These are phyloP conservation scores for Blastobotrys robertii DNA, from an alignment of 805 yeast species.

Conservation along the genomic window DNA sequence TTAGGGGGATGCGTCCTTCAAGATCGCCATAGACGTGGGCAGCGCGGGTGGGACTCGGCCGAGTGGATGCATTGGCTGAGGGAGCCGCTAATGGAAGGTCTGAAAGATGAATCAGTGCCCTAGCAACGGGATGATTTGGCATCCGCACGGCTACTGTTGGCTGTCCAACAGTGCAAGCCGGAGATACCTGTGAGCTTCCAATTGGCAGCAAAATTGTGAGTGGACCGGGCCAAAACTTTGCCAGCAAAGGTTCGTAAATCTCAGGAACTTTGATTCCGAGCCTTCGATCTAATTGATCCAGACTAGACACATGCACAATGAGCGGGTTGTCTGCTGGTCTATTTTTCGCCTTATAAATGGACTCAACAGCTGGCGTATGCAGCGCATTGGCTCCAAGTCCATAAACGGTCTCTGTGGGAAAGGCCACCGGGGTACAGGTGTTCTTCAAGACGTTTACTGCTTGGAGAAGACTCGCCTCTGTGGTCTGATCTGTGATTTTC, in stretches of 20 bases:
- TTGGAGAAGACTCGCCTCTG: constrained; percentile 38
- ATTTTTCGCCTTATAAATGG: constrained; percentile 81
- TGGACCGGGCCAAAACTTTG: constrained; percentile 93
- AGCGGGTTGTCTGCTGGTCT: constrained; percentile 94
- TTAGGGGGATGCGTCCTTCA: constrained; percentile 67
- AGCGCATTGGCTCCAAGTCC: constrained; percentile 89
- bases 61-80: constrained; percentile 91
- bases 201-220: constrained; percentile 72
- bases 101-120: constrained; percentile 77
- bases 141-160: constrained; percentile 86
- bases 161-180: constrained; percentile 76
- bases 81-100: constrained; percentile 96
- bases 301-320: constrained; percentile 78
- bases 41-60: constrained; percentile 90
- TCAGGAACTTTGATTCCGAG: constrained; percentile 48
- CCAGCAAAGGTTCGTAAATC: constrained; percentile 53
- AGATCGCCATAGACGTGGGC: constrained; percentile 76
- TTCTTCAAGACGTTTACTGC: constrained; percentile 51
- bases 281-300: constrained; percentile 55
- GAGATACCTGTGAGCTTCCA: constrained; percentile 37
- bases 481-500: constrained; percentile 34
- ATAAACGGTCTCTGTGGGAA: constrained; percentile 96
- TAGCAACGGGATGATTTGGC: constrained; percentile 79
- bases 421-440: constrained; percentile 63
- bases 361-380: constrained; percentile 57